Base-by-base conservation (phyloP, 2,329 filamentous ascomycete genomes). In the Xylariaceae sp. region DNA sequence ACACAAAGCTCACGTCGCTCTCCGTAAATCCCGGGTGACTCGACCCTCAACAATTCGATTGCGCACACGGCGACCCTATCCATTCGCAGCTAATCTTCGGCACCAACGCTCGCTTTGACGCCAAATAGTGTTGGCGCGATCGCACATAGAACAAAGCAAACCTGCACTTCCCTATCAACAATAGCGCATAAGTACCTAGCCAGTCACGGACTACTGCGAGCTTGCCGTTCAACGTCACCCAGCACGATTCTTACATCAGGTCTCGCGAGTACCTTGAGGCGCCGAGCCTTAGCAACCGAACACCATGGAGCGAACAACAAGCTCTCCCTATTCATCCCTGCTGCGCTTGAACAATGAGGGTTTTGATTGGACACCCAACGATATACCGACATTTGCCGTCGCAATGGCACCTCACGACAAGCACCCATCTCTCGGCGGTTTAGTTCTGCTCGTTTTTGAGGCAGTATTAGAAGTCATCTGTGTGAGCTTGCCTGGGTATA, bases 401-500 rank as follows among this genome's bases (percentile, higher is more conserved):
- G 23, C 55, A 13, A 68, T 72, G 54, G 70, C 71, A 45, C 66
- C 73, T 9, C 77, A 81, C 61, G 75, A 79, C 3, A 74, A 79
- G 15, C 86, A 91, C 60, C 87, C 87, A 11, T 80, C 87, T 46
- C 78, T 91, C 59, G 78, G 77, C 52, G 81, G 92, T 64, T 80
- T 96, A 24, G 81, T 86, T 32, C 79, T 95, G 21, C 85, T 96
- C 54, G 92, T 97, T 63, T 96, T 96, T 67, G 92, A 96, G 75
- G 94, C 94, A 9, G 65, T 69, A 13, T 53, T 68, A 26, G 65
- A 67, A 41, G 67, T 69, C 5, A 67, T 99, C 43, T 97, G 92
- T 70, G 92, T 99, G 71, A 93, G 89, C 72, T 75, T 97, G 63
- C 94, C 94, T 0, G 94, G 94, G 23, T 99, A 97, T 74, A 88